These are phyloP conservation scores for Gyrodon lividus DNA, from an alignment of 768 basidiomycete species.

Conservation along the genomic window DNA sequence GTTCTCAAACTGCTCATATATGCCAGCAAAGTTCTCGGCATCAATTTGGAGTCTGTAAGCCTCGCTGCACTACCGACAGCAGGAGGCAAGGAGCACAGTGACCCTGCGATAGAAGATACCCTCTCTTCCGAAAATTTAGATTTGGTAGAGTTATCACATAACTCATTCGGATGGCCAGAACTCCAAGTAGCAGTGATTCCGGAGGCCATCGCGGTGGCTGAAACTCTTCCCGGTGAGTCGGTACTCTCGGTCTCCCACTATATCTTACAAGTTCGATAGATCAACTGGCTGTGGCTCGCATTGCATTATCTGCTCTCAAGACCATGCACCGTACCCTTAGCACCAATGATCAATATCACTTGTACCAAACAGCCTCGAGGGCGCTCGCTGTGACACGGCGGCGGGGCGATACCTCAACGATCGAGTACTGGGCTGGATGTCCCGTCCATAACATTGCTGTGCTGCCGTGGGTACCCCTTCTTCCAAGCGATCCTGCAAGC, in stretches of 20 bases:
- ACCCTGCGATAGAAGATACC: conserved; percentile 4
- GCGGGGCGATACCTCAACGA: conserved; percentile 65
- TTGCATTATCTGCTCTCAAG: conserved; percentile 85
- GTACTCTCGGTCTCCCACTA: neutral
- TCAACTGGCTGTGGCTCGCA: conserved; percentile 79
- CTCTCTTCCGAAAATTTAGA: conserved; percentile 39
- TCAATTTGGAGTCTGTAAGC: conserved; percentile 73
- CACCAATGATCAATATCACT: conserved; percentile 74
- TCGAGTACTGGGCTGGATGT: conserved; percentile 87
- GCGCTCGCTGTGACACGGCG: conserved; percentile 74
- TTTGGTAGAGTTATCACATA: conserved; percentile 36
- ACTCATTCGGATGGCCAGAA: conserved; percentile 89
- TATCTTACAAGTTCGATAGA: conserved; percentile 46
- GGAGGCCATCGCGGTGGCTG: conserved; percentile 89
- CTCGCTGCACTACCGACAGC: conserved; percentile 36
- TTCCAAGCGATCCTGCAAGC: neutral
- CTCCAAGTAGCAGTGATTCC: conserved; percentile 91
- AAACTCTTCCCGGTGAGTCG: conserved; percentile 80
- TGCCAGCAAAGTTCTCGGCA: conserved; percentile 76
- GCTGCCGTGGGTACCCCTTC: conserved; percentile 55
- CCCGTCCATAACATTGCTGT: conserved; percentile 80
- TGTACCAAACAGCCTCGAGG: conserved; percentile 69
- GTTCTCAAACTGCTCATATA: conserved; percentile 73
- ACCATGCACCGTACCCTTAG: conserved; percentile 66
- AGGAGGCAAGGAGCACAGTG: conserved; percentile 23